Evolutionary conservation across 2,329 filamentous ascomycete genomes (phyloP).

Genomic region (Fusarium sp.): DNA sequence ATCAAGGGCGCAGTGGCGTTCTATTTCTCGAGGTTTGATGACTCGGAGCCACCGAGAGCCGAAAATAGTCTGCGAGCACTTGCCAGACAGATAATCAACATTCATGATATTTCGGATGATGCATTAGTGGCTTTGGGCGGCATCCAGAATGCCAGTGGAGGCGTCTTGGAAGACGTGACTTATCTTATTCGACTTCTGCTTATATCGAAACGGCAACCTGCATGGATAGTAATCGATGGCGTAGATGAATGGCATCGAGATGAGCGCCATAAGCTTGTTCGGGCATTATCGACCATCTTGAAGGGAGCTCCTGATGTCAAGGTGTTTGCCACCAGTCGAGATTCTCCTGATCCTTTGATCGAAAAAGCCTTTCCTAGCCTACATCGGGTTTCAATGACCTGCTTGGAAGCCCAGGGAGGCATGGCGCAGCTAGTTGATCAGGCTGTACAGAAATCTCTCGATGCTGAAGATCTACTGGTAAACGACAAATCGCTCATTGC

Average conservation of each 20-base stretch:
- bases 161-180: not conserved
- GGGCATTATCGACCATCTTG: fast-evolving
- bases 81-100: fast-evolving
- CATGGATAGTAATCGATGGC: fast-evolving
- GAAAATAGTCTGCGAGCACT: not conserved
- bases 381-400: fast-evolving
- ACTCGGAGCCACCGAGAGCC: fast-evolving
- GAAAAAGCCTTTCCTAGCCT: fast-evolving
- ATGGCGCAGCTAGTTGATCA: not conserved
- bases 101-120: fast-evolving
- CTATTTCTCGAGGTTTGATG: not conserved
- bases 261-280: fast-evolving
- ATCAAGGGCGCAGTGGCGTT: fast-evolving
- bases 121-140: too few relatives aligned
- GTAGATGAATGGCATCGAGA: not conserved
- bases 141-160: too few relatives aligned
- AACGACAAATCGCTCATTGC: fast-evolving
- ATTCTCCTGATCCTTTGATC: fast-evolving
- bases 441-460: not conserved
- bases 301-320: fast-evolving
- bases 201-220: fast-evolving
- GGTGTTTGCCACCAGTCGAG: not conserved
- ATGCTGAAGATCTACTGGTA: not conserved
- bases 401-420: fast-evolving
- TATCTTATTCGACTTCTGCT: fast-evolving